phyloP scores from a whole-genome alignment of 495 filamentous ascomycete species.

The Recurvomyces mirabilis region DNA sequence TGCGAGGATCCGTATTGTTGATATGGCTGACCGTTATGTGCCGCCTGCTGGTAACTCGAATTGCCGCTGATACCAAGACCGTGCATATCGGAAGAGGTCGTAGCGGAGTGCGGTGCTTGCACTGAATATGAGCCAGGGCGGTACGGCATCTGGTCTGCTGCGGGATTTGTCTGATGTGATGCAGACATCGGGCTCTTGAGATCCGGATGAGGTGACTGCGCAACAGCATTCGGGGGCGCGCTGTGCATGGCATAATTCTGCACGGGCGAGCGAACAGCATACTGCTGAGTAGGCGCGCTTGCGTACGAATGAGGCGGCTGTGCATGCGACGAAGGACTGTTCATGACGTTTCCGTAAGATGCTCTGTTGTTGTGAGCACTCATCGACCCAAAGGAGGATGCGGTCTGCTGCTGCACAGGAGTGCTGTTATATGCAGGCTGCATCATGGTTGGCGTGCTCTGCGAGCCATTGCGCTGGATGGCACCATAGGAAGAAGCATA shows the following conservation, averaged over 20 bases:
- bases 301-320: not conserved
- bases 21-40: conserved; percentile 6
- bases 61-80: conserved; percentile 12
- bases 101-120: conserved; percentile 3
- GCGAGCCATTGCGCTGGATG: conserved; percentile 2
- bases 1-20: conserved; percentile 2
- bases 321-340: conserved; percentile 1
- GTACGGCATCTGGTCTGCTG: conserved; percentile 8
- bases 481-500: conserved; percentile 5
- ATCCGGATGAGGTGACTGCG: conserved; percentile 6
- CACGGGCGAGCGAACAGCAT: conserved; percentile 13
- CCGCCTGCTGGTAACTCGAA: conserved; percentile 1
- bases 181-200: conserved; percentile 7
- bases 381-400: conserved; percentile 16
- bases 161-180: not conserved
- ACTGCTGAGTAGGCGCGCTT: not conserved
- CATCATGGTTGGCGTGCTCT: conserved; percentile 9
- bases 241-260: conserved; percentile 12
- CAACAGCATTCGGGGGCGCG: not conserved
- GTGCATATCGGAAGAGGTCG: conserved; percentile 1
- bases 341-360: conserved; percentile 11
- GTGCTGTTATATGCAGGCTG: conserved; percentile 14
- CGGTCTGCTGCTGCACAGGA: conserved; percentile 2
- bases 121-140: not conserved
- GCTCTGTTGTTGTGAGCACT: conserved; percentile 5